These are phyloP conservation scores for Verbena officinalis DNA, from an alignment of 257 asterid species.

Conservation along the genomic window DNA sequence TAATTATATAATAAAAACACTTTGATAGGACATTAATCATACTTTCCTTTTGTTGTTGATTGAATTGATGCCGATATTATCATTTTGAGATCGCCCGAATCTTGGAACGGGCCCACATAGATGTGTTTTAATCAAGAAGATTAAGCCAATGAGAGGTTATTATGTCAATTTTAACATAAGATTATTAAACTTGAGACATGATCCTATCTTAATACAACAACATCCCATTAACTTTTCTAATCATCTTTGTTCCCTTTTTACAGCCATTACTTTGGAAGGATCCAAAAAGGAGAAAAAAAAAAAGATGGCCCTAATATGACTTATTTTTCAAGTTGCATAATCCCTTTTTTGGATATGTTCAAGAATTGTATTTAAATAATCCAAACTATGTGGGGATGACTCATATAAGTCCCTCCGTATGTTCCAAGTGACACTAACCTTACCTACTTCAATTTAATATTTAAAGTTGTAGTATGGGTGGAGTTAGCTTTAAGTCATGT, in stretches of 20 bases:
- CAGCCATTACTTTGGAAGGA: slow-evolving; percentile 75
- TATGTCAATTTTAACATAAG: slow-evolving; percentile 37
- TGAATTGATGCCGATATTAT: slow-evolving; percentile 66
- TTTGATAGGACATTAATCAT: slow-evolving; percentile 51
- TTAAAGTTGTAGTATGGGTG: slow-evolving; percentile 49
- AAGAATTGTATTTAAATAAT: slow-evolving; percentile 33
- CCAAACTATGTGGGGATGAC: slow-evolving; percentile 69
- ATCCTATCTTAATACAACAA: slow-evolving; percentile 46
- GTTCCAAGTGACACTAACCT: slow-evolving; percentile 53
- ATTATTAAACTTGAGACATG: slow-evolving; percentile 45
- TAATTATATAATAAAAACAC: slow-evolving; percentile 39
- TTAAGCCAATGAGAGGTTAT: slow-evolving; percentile 51
- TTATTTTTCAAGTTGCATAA: slow-evolving; percentile 51
- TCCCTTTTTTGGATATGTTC: slow-evolving; percentile 53
- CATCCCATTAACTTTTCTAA: slow-evolving; percentile 53
- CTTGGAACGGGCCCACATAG: slow-evolving; percentile 56
- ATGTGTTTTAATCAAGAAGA: slow-evolving; percentile 54
- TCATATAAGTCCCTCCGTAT: slow-evolving; percentile 50
- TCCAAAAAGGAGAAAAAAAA: slow-evolving; percentile 42
- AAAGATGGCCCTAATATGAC: slow-evolving; percentile 40
- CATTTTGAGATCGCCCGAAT: slow-evolving; percentile 73
- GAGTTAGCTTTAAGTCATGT: slow-evolving; percentile 71
- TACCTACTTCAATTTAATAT: slow-evolving; percentile 36
- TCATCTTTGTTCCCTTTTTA: slow-evolving; percentile 52
- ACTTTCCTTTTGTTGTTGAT: slow-evolving; percentile 56